Percentiles rank a stretch among this genome's conserved stretches.
Evolutionary conservation across 2,329 filamentous ascomycete species (phyloP).

Genomic region (Alternaria ethzedia): DNA sequence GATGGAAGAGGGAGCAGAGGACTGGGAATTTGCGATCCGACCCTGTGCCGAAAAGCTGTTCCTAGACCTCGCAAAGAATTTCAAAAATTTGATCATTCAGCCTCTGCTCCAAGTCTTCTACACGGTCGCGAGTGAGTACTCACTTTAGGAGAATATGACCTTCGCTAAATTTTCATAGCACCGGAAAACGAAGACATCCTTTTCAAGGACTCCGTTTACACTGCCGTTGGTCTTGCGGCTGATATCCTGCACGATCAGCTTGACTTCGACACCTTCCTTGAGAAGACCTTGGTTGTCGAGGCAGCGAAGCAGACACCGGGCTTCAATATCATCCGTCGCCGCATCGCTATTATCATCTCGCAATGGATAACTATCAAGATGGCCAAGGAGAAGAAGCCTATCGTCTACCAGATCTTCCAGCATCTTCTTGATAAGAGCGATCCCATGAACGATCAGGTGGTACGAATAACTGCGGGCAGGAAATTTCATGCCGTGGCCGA

Average conservation of each 20-base stretch:
- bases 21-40: conserved; percentile 88
- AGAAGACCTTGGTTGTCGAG: conserved; percentile 77
- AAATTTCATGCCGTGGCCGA: conserved; percentile 82
- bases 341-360: conserved; percentile 86
- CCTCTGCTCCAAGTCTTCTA: conserved; percentile 85
- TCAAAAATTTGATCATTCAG: conserved; percentile 79
- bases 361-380: conserved; percentile 88
- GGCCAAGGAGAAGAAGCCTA: conserved; percentile 68
- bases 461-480: conserved; percentile 86
- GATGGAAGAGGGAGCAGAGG: conserved; percentile 80
- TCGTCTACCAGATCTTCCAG: conserved; percentile 88
- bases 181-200: conserved; percentile 72
- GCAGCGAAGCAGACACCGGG: conserved; percentile 70
- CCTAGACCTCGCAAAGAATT: conserved; percentile 86
- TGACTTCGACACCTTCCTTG: conserved; percentile 83
- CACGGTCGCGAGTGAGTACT: conserved; percentile 69
- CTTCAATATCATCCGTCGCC: conserved; percentile 83
- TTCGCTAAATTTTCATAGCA: conserved; percentile 45
- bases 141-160: background rate
- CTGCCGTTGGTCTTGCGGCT: conserved; percentile 85
- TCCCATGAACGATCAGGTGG: conserved; percentile 84
- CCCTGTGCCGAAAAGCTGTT: conserved; percentile 95
- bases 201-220: conserved; percentile 93
- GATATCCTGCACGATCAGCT: conserved; percentile 75
- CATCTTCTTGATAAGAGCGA: conserved; percentile 82